Percentiles rank a stretch among this genome's conserved stretches.
Evolutionary conservation across 1,139 yeast species (phyloP).

Genomic region (Candida gigantensis): DNA sequence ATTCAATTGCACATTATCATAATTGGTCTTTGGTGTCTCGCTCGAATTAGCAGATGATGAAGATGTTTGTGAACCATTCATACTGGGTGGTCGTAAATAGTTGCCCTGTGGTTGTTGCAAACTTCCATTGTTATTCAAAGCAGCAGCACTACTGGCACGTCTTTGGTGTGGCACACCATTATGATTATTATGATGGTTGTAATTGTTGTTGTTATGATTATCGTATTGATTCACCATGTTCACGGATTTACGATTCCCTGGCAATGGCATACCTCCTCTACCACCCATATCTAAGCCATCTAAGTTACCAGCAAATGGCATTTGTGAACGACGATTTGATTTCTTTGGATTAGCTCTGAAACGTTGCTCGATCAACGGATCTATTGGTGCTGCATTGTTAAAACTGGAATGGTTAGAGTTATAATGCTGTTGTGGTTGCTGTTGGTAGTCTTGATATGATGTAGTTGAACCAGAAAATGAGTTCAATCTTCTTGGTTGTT

Average conservation of each 20-base stretch:
- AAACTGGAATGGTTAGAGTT: constrained; percentile 13
- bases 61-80: constrained; percentile 30
- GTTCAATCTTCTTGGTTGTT: constrained; percentile 13
- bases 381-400: constrained; percentile 24
- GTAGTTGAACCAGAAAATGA: constrained; percentile 10
- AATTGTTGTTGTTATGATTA: no score
- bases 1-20: constrained; percentile 17
- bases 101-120: constrained; percentile 13
- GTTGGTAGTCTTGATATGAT: constrained; percentile 4
- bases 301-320: constrained; percentile 35
- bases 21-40: constrained; percentile 32
- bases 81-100: constrained; percentile 27
- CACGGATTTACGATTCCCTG: constrained; percentile 23
- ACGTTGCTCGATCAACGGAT: constrained; percentile 28
- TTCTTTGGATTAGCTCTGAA: constrained; percentile 31
- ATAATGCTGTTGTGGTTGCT: constrained; percentile 10
- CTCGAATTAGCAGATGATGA: constrained; percentile 28
- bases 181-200: no score
- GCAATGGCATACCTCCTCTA: constrained; percentile 53
- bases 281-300: constrained; percentile 49
- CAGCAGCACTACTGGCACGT: constrained; percentile 5
- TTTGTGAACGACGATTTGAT: constrained; percentile 38
- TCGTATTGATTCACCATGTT: constrained; percentile 11
- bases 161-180: constrained; percentile 8
- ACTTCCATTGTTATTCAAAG: constrained; percentile 4